phyloP scores from a whole-genome alignment of 2,329 filamentous ascomycete species.

The Penicillium sp. region DNA sequence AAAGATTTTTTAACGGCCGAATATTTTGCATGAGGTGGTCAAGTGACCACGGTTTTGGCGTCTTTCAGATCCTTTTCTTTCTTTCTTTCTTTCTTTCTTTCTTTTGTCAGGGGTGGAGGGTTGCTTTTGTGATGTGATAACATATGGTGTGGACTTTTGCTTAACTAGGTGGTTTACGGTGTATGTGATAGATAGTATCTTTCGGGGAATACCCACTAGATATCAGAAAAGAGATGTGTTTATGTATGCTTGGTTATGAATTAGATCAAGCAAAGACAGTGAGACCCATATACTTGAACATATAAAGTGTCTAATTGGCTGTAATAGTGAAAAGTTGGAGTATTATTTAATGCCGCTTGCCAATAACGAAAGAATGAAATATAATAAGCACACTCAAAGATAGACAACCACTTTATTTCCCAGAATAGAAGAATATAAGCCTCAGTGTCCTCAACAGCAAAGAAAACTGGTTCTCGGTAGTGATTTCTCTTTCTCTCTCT shows the following conservation, averaged over 20 bases:
- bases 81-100: background rate
- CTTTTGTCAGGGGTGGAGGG: background rate
- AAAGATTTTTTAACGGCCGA: background rate
- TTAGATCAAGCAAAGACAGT: background rate
- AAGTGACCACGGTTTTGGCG: constrained; percentile 2
- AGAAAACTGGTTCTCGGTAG: background rate
- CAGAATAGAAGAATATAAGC: background rate
- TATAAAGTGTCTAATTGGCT: background rate
- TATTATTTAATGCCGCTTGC: background rate
- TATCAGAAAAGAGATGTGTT: background rate
- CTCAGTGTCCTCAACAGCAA: background rate
- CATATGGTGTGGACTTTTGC: background rate
- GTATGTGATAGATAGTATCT: constrained; percentile 2
- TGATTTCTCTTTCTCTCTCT: background rate
- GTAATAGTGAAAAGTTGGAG: background rate
- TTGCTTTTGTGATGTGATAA: background rate
- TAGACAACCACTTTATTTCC: background rate
- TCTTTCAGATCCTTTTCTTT: background rate
- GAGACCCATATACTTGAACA: background rate
- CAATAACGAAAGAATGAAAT: background rate
- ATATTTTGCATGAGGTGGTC: constrained; percentile 13
- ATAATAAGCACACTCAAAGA: background rate
- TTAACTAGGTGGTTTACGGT: background rate
- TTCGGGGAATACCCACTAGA: background rate
- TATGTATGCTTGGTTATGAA: background rate